Conservation (phyloP, 1,284 basidiomycete genomes). For the Melampsora larici-populina region DNA sequence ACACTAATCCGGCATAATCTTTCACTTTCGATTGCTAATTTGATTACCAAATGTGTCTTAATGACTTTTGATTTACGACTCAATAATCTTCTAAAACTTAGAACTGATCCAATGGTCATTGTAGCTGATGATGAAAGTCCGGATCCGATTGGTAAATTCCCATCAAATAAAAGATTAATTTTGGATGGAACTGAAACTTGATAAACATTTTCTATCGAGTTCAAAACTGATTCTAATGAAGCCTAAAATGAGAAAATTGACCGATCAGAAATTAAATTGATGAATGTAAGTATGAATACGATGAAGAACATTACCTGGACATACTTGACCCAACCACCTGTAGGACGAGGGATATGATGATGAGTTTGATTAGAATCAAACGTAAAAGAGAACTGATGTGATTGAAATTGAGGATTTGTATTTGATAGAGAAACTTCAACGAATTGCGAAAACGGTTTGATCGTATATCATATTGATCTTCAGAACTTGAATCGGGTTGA, state of each 20-base stretch:
- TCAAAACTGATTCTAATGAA: no score
- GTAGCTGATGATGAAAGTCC: conserved; percentile 37
- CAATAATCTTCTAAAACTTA: conserved; percentile 6
- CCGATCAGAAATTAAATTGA: neutral
- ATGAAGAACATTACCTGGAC: conserved; percentile 15
- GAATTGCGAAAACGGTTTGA: neutral
- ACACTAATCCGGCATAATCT: conserved; percentile 20
- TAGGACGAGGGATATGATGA: neutral
- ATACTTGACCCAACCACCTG: conserved; percentile 28
- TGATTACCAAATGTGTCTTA: conserved; percentile 1
- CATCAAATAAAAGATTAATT: conserved; percentile 26
- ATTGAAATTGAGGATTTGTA: conserved; percentile 11
- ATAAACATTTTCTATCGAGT: no score
- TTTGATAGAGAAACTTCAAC: neutral
- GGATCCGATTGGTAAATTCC: conserved; percentile 17
- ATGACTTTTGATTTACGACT: conserved; percentile 7
- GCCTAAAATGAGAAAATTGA: no score
- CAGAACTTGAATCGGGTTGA: neutral
- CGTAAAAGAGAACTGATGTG: conserved; percentile 10
- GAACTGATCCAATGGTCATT: conserved; percentile 24
- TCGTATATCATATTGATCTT: neutral
- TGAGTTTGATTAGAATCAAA: conserved; percentile 7
- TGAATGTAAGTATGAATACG: neutral
- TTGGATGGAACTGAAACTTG: neutral
- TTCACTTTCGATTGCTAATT: conserved; percentile 18